Base-by-base conservation (phyloP, 2,329 filamentous ascomycete genomes). In the Neofusicoccum kwambonambiense region DNA sequence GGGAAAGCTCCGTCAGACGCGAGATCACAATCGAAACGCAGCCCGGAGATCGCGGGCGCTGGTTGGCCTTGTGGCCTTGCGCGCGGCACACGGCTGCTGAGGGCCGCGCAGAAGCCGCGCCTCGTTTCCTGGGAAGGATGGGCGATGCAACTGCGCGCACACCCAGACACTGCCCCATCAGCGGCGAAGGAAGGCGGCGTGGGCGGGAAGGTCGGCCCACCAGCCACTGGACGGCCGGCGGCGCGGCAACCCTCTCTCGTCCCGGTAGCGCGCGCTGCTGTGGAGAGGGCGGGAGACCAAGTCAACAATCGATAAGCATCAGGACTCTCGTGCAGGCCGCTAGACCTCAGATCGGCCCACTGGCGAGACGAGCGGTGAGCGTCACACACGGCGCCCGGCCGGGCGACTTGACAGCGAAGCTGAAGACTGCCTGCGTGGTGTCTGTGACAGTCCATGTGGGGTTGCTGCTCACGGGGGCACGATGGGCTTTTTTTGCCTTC, bases 351-450 rank as follows among this genome's bases (percentile, higher is more conserved):
- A 52, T 52, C 50, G 50, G 34, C 34, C 50, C 56, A 61, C 56
- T 31, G 27, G 27, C 27, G 27, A 49, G 58, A 63, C 61, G 61
- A 63, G 61, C 61, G 61, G 61, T 63, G 61, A 54, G 61, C 47
- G 49, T 62, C 12, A 34, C 27, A 62, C 57, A 44, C 19, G 34
- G 42, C 45, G 57, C 42, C 57, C 54, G 54, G 54, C 41, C 54
- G 22, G 27, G 54, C 44, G 54, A 22, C 27, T 60, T 60, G 56
- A 60, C 56, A 60, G 56, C 56, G 56, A 60, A 60, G 56, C 56
- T 47, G 56, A 41, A 50, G 58, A 62, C 41, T 35, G 56, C 56
- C 39, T 45, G 56, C 44, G 56, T 45, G 27, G 54, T 58, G 54
- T 51, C 52, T 58, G 39, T 58, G 54, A 45, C 54, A 22, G 54